Evolutionary conservation across 2,329 filamentous ascomycete genomes (phyloP), one percentile per base, ranked within the genome.

Genomic region (Pseudocercospora musae): DNA sequence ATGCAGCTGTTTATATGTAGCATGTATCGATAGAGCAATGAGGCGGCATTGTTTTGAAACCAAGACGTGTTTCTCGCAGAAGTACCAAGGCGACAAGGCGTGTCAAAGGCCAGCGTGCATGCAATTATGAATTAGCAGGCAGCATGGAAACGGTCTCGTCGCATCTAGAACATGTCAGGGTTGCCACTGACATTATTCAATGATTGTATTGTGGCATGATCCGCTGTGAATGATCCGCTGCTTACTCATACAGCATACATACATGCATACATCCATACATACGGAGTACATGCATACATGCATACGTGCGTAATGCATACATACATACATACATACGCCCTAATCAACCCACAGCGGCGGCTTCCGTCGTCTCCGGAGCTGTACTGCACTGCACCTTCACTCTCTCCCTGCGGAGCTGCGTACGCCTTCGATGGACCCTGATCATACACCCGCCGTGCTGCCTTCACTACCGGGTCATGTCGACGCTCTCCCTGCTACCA

Each of bases 381-480:
- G 48, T 52, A n/a, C n/a, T n/a, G n/a, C n/a, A 37, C 33, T 37
- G 48, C 29, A 52, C 48, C 48, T 52, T 52, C 25, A 13, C n/a
- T n/a, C n/a, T n/a, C n/a, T n/a, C n/a, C n/a, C 42, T 21, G 13
- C 7, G 42, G 20, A 27, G 42, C 42, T 48, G 44, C 7, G 44
- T 52, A 29, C 52, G 21, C 52, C 44, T 37, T 54, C 52, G 15
- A 54, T 54, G 52, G 52, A 33, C 59, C 49, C 62, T 53, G 58
- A 61, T 57, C 49, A 63, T 49, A 54, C 58, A 46, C 15, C 58
- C 33, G 48, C 42, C 46, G 44, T 50, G 20, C 53, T 66, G 46
- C 66, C 66, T 18, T 40, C 68, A 11, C 56, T 64, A 42, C 66
- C 66, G 10, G 63, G 63, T n/a, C 62, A 60, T 57, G 50, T 63